Percentiles rank a stretch among this genome's conserved stretches.
These are phyloP conservation scores for Mimosa pudica DNA, from an alignment of 306 rosid species.

Conservation along the genomic window DNA sequence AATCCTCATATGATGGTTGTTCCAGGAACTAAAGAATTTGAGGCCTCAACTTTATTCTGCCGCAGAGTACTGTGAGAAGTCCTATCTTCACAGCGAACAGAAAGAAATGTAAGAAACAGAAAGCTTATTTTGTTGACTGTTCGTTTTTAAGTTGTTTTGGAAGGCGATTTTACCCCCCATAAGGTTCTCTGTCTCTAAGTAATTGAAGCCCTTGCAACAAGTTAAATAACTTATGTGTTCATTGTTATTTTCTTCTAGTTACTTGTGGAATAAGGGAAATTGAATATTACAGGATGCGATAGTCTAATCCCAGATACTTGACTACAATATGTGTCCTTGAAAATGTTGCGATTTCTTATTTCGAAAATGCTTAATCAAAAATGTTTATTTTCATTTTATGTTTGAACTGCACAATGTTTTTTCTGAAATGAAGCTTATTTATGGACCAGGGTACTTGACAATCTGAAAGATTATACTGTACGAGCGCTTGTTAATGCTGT, in stretches of 20 bases:
- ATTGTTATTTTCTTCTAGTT: conserved; percentile 17
- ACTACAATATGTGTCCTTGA: conserved; percentile 1
- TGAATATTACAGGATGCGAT: conserved; percentile 9
- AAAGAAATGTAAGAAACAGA: conserved; percentile 73
- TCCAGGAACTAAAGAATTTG: conserved; percentile 94
- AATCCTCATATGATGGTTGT: conserved; percentile 34
- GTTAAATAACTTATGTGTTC: conserved; percentile 11
- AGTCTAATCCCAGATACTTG: conserved; percentile 3
- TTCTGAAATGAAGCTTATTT: conserved; percentile 16
- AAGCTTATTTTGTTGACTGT: conserved; percentile 10
- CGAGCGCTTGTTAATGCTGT: conserved; percentile 96
- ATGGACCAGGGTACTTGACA: conserved; percentile 78
- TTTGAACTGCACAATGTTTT: conserved; percentile 15
- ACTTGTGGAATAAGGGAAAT: conserved; percentile 23
- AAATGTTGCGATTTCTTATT: conserved; percentile 2
- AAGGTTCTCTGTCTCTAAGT: conserved; percentile 25
- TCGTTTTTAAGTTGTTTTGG: conserved; percentile 5
- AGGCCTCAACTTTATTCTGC: conserved; percentile 99
- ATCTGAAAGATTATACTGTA: conserved; percentile 91
- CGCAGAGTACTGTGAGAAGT: conserved; percentile 93
- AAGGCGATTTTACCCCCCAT: conserved; percentile 7
- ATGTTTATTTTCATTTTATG: conserved; percentile 10
- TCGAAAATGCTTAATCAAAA: not conserved
- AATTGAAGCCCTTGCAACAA: not conserved
- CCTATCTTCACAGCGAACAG: conserved; percentile 87